Evolutionary conservation across 2,329 filamentous ascomycete genomes (phyloP), one percentile per base, ranked within the genome.

Genomic region (Aspergillus quadricinctus): DNA sequence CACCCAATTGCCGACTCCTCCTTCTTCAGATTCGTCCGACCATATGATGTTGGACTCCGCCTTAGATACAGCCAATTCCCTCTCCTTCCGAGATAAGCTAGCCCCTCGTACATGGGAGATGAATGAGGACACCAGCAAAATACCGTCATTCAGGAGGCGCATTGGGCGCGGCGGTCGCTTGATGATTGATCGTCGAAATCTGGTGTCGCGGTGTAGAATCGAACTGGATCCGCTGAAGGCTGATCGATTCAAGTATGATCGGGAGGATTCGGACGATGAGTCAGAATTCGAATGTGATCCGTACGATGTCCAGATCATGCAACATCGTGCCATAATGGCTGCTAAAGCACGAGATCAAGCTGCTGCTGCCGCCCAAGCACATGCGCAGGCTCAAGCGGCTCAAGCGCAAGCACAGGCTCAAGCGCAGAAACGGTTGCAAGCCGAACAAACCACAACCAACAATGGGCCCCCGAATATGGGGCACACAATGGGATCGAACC

Each of bases 221-320:
- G 69, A 75, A 19, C 64, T 73, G 64, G 75, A 78, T 62, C 75
- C 71, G 73, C 72, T 67, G 74, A 81, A 79, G 50, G 75, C 81
- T 55, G 89, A 93, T 69, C 83, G 87, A 59, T 96, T 89, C 83
- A 95, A 92, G 75, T 96, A 90, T 75, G 90, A 95, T 68, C 87
- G 88, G 27, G 90, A 96, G 65, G 90, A 92, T 59, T 88, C 88
- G 60, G 90, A 92, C 52, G 89, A 92, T 56, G 84, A 87, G 54
- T 81, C 87, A 25, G 80, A 86, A 58, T 92, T 92, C 77, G 83
- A 87, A 54, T 81, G 92, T 56, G 91, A 96, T 69, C 89, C 88
- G 66, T 83, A 79, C 54, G 80, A 81, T 61, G 79, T 80, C 54
- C 71, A 81, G 56, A 80, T 83, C 66, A 83, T 84, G 73, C 77